phyloP scores from a whole-genome alignment of 176 grass and related monocot species.

The Ensete ventricosum region DNA sequence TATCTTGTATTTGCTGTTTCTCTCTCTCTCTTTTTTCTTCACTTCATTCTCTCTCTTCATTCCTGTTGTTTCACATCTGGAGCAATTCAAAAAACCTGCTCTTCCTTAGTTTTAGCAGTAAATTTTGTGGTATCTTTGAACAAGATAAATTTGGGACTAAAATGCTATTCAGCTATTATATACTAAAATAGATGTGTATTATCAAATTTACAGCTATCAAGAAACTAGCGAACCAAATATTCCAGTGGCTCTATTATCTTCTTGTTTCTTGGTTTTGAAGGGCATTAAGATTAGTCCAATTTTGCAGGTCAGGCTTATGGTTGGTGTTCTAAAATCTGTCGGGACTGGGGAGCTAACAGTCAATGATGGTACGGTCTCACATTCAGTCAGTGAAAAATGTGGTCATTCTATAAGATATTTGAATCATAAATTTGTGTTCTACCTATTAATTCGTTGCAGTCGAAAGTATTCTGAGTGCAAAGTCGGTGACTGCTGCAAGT shows the following conservation, averaged over 20 bases:
- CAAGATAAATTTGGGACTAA: too few species aligned
- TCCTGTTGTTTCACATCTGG: too few species aligned
- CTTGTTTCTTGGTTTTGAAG: background rate
- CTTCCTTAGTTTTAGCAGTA: too few species aligned
- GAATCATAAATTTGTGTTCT: background rate
- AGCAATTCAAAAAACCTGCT: too few species aligned
- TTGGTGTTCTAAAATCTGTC: conserved; percentile 89
- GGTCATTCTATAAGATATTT: background rate
- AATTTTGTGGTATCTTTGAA: too few species aligned
- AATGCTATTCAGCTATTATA: too few species aligned
- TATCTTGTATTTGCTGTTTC: too few species aligned
- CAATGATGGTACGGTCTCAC: conserved; percentile 47
- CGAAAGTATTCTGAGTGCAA: conserved; percentile 72
- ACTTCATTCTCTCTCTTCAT: too few species aligned
- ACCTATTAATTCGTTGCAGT: conserved; percentile 40
- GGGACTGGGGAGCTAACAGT: conserved; percentile 57
- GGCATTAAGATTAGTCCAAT: conserved; percentile 26
- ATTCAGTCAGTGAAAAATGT: background rate
- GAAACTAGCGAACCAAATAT: too few species aligned
- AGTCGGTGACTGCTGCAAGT: conserved; percentile 60
- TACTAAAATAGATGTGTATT: too few species aligned
- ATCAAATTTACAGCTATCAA: too few species aligned
- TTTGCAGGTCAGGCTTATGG: conserved; percentile 82
- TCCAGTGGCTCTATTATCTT: background rate
- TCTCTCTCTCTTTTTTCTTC: too few species aligned